phyloP scores from a whole-genome alignment of 495 filamentous ascomycete species.

The Hyaloscypha variabilis region DNA sequence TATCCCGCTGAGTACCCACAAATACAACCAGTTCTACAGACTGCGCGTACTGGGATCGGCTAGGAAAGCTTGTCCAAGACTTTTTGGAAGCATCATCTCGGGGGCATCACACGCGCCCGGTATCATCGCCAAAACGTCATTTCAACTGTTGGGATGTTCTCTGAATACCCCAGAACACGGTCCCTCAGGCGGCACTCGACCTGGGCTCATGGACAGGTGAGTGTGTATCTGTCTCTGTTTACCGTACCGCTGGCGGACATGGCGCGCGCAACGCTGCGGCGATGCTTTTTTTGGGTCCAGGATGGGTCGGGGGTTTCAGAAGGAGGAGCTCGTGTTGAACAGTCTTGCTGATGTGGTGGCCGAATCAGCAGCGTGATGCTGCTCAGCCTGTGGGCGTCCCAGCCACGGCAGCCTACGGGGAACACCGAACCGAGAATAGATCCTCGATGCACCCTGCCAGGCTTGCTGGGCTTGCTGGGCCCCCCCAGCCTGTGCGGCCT shows the following conservation, averaged over 20 bases:
- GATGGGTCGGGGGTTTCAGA: neutral
- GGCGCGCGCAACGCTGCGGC: neutral
- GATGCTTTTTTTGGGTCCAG: neutral
- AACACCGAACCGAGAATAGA: too few relatives aligned
- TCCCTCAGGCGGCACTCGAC: neutral
- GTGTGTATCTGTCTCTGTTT: neutral
- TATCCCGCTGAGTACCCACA: neutral
- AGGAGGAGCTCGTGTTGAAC: neutral
- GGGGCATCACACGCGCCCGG: neutral
- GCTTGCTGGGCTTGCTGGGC: neutral
- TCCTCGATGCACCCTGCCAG: neutral
- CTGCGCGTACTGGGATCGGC: neutral
- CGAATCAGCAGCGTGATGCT: too few relatives aligned
- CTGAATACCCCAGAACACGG: neutral
- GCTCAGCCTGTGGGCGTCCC: too few relatives aligned
- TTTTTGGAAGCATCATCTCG: neutral
- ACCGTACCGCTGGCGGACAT: neutral
- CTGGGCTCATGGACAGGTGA: neutral
- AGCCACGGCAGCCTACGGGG: too few relatives aligned
- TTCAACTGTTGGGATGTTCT: neutral
- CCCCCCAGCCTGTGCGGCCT: too few relatives aligned
- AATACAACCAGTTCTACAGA: neutral
- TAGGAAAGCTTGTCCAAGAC: neutral
- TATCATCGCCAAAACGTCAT: constrained; percentile 8
- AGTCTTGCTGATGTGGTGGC: too few relatives aligned